A percentile compares a stretch with the other conserved stretches of the same genome.
phyloP scores from a whole-genome alignment of 768 basidiomycete species.

The Pluteus cervinus region DNA sequence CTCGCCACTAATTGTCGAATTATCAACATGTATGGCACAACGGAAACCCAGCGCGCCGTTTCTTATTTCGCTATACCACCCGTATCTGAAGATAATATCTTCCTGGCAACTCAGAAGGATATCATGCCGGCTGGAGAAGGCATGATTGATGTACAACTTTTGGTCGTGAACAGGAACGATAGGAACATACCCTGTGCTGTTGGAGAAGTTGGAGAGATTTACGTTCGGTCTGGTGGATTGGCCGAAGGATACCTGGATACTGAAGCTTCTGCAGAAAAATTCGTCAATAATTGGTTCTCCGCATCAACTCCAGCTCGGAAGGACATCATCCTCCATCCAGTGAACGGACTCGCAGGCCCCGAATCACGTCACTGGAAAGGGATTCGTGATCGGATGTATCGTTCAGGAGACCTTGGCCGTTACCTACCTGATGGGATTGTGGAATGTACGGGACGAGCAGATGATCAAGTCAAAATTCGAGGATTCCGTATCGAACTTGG shows the following conservation, averaged over 20 bases:
- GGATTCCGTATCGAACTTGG: constrained; percentile 98
- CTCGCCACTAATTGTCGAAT: constrained; percentile 90
- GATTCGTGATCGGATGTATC: constrained; percentile 94
- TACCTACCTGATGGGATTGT: constrained; percentile 90
- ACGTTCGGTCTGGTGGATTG: constrained; percentile 92
- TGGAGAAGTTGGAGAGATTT: constrained; percentile 98
- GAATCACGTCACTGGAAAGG: constrained; percentile 90
- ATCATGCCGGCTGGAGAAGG: constrained; percentile 97
- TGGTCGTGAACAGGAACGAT: constrained; percentile 91
- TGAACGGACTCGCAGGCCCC: constrained; percentile 48
- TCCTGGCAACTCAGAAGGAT: constrained; percentile 92
- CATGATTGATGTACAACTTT: constrained; percentile 95
- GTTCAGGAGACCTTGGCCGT: constrained; percentile 93
- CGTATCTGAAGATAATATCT: constrained; percentile 77
- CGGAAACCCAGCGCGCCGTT: constrained; percentile 97
- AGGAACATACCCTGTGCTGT: constrained; percentile 82
- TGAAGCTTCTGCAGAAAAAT: constrained; percentile 83
- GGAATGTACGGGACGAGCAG: constrained; percentile 94
- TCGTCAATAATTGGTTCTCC: constrained; percentile 92
- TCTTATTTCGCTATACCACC: constrained; percentile 94
- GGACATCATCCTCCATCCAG: constrained; percentile 71
- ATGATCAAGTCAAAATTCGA: constrained; percentile 99
- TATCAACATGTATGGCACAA: constrained; percentile 99
- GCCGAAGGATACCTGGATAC: constrained; percentile 92
- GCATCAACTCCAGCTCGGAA: constrained; percentile 37